Evolutionary conservation across 2,329 filamentous ascomycete species (phyloP).

Genomic region (Bipolaris zeicola): DNA sequence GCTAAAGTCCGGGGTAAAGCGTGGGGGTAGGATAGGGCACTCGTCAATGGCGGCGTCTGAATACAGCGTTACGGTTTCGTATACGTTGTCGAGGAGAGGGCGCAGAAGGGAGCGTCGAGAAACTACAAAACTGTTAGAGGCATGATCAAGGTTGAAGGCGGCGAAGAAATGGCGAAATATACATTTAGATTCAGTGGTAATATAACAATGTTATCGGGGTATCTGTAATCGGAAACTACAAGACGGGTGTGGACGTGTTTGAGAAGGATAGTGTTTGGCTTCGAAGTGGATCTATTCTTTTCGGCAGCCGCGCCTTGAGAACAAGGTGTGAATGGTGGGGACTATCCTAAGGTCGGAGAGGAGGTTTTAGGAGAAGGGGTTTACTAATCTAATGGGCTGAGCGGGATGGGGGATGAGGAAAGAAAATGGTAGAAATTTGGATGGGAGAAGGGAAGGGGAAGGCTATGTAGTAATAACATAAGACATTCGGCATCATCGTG

Average conservation of each 20-base stretch:
- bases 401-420: slow-evolving; percentile 13
- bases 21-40: neutral
- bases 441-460: slow-evolving; percentile 8
- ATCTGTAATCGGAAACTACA: slow-evolving; percentile 5
- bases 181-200: neutral
- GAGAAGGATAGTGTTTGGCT: slow-evolving; percentile 7
- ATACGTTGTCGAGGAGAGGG: neutral
- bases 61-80: neutral
- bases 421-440: slow-evolving; percentile 4
- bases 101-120: neutral
- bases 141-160: neutral
- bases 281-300: slow-evolving; percentile 15
- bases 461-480: slow-evolving; percentile 19
- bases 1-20: neutral
- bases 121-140: neutral
- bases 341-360: slow-evolving; percentile 10
- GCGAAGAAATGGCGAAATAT: neutral
- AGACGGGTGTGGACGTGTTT: slow-evolving; percentile 3
- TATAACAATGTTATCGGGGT: neutral
- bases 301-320: slow-evolving; percentile 16
- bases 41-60: neutral
- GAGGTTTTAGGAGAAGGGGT: slow-evolving; percentile 5
- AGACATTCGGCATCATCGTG: slow-evolving; percentile 21
- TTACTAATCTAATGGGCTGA: slow-evolving; percentile 14
- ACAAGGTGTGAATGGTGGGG: slow-evolving; percentile 6